Evolutionary conservation across 1,139 yeast genomes (phyloP), one percentile per base, ranked within the genome.

Genomic region (Candida sp.): DNA sequence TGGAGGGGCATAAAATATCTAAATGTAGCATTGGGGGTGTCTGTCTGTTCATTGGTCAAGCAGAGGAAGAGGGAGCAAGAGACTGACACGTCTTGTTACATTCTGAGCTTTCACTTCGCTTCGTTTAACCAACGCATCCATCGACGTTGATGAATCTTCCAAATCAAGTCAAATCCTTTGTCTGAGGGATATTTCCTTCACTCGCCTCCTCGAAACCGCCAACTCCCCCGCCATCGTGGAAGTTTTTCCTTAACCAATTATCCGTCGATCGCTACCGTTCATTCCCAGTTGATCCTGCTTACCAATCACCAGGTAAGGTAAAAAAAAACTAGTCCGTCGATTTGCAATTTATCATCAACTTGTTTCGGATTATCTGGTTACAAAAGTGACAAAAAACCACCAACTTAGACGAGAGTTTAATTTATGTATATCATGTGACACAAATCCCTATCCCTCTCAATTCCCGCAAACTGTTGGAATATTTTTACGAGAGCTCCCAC

Each of bases 301-400:
- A 7, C 2, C 31, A 32, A 32, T 9, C 35, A 9, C 35, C 35
- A 3, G n/a, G 3, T 5, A 11, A 33, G 35, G 17, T 12, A 22
- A 5, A 11, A 33, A 35, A 34, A 37, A 7, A 17, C 17, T 17
- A n/a, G 17, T 17, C 17, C 17, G 17, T 17, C 17, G 41, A 37
- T 37, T 37, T 37, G 30, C 41, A 37, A 9, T 37, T 37, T 37
- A 23, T 17, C 17, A 17, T 17, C 17, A 17, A 17, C 25, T 9
- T 26, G 42, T 38, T 38, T 38, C 42, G 42, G 42, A 26, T 38
- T 38, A 38, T 25, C 42, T 38, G 42, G 42, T 25, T 25, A 38
- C 30, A 26, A 26, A 26, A 34, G 23, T 37, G 31, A 11, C 9
- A 28, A 28, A 28, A 17, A 17, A 37, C 11, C 22, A 7, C 41